Conservation (phyloP, 2,329 filamentous ascomycete genomes). For the Thielaviopsis musarum region DNA sequence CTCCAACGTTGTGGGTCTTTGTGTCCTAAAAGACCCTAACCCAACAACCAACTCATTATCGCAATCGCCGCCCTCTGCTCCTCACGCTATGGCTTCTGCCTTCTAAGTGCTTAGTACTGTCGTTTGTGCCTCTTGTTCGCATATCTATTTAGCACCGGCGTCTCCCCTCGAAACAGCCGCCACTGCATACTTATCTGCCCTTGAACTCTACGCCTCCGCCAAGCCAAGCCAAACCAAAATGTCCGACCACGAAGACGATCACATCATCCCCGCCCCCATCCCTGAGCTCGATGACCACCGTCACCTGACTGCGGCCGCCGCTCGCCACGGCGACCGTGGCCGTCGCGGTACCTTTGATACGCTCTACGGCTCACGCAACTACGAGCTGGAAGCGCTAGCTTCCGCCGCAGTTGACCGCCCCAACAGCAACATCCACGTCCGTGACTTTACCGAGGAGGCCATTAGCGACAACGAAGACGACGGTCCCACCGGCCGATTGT, state of each 20-base stretch:
- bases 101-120: background rate
- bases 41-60: background rate
- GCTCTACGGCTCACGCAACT: slow-evolving; percentile 37
- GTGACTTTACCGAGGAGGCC: slow-evolving; percentile 78
- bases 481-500: slow-evolving; percentile 35
- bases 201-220: background rate
- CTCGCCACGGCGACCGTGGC: slow-evolving; percentile 36
- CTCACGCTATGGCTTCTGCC: slow-evolving; percentile 1
- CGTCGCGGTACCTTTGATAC: slow-evolving; percentile 62
- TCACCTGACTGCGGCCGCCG: slow-evolving; percentile 43
- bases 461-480: slow-evolving; percentile 60
- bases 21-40: background rate
- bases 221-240: slow-evolving; percentile 34
- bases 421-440: slow-evolving; percentile 31
- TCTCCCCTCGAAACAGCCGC: background rate
- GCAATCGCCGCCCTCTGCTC: background rate
- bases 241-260: slow-evolving; percentile 49
- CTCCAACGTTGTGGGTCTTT: too few species aligned
- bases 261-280: slow-evolving; percentile 55
- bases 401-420: slow-evolving; percentile 16
- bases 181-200: background rate
- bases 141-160: background rate
- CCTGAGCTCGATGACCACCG: slow-evolving; percentile 82
- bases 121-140: background rate
- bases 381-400: slow-evolving; percentile 5